Percentiles rank a stretch among this genome's conserved stretches.
Conservation (phyloP, 225 moss, liverwort and hornwort genomes). For the Pseudisothecium myosuroides region DNA sequence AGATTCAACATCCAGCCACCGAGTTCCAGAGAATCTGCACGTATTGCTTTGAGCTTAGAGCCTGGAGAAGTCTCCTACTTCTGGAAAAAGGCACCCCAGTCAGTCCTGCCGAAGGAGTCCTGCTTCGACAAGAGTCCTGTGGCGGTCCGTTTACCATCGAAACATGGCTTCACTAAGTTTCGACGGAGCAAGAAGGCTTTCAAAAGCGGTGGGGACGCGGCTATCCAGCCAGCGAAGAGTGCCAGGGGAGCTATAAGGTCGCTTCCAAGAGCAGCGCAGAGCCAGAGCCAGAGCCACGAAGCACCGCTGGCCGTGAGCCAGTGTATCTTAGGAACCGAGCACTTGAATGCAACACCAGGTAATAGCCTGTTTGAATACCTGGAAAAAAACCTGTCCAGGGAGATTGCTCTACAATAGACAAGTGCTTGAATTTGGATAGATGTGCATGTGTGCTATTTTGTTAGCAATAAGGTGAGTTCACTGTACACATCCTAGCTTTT, state of each 20-base stretch:
- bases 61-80: conserved; percentile 5
- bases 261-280: not conserved
- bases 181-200: conserved; percentile 3
- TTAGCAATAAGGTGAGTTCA: not conserved
- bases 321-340: not conserved
- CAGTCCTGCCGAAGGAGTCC: not conserved
- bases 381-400: not conserved
- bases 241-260: not conserved
- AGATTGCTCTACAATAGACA: not conserved
- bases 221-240: not conserved
- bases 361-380: not conserved
- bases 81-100: not conserved
- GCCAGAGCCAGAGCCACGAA: not conserved
- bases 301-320: not conserved
- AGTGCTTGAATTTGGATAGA: not conserved
- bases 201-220: not conserved
- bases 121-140: not conserved
- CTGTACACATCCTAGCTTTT: not conserved
- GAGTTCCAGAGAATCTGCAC: conserved; percentile 3
- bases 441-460: not conserved
- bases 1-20: conserved; percentile 4
- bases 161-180: conserved; percentile 1
- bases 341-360: conserved; percentile 2
- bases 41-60: conserved; percentile 7
- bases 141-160: not conserved